A percentile compares a stretch with the other conserved stretches of the same genome.
Conservation (phyloP, 2,329 filamentous ascomycete genomes). For the Fusarium sp. region DNA sequence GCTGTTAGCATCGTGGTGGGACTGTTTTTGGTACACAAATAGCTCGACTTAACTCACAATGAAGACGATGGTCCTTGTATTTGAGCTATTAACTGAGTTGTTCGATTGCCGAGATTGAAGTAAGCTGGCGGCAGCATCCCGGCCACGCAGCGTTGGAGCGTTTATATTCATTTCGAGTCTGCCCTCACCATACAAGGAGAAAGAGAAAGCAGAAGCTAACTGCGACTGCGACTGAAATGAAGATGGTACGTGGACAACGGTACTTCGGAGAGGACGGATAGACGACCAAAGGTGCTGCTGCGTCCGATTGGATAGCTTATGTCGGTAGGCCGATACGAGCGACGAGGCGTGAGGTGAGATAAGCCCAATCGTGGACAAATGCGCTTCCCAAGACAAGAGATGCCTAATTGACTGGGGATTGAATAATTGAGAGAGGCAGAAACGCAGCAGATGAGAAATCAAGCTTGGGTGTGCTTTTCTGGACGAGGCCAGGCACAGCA, state of each 20-base stretch:
- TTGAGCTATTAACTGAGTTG: slow-evolving; percentile 7
- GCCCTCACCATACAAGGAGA: slow-evolving; percentile 32
- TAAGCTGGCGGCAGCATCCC: slow-evolving; percentile 25
- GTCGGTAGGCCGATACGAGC: slow-evolving; percentile 19
- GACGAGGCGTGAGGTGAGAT: background rate
- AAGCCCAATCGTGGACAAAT: slow-evolving; percentile 4
- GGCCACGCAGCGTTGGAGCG: slow-evolving; percentile 37
- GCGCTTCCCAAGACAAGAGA: background rate
- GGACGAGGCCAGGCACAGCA: slow-evolving; percentile 38
- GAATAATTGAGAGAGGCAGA: slow-evolving; percentile 14
- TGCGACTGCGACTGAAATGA: slow-evolving; percentile 16
- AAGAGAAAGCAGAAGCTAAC: slow-evolving; percentile 15
- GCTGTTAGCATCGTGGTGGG: slow-evolving; percentile 9
- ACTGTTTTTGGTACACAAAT: background rate
- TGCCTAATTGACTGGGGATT: slow-evolving; percentile 13
- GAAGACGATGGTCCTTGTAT: slow-evolving; percentile 35
- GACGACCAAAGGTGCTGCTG: slow-evolving; percentile 9
- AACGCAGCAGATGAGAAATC: slow-evolving; percentile 3
- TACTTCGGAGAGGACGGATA: slow-evolving; percentile 20
- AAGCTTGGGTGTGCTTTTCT: slow-evolving; percentile 10
- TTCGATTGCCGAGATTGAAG: slow-evolving; percentile 15
- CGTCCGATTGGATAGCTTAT: slow-evolving; percentile 21
- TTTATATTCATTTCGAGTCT: slow-evolving; percentile 40
- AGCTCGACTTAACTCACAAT: slow-evolving; percentile 36
- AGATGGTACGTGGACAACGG: slow-evolving; percentile 3